These are phyloP conservation scores for Protoeuglena noctilucae DNA, from an alignment of 139 green algal genomes.

Conservation along the genomic window DNA sequence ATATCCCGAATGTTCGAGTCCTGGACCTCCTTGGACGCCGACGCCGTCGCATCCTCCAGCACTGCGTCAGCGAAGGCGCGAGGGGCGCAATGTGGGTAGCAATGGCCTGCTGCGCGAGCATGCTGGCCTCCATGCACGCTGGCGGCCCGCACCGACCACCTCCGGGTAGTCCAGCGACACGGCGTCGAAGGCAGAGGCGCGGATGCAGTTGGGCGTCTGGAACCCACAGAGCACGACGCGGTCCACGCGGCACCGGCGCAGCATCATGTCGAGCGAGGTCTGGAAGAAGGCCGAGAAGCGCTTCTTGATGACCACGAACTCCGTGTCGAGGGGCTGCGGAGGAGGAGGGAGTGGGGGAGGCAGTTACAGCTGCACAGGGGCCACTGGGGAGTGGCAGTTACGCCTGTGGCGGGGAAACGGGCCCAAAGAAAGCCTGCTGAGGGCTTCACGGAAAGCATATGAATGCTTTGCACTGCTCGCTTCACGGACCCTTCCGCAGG, in stretches of 20 bases:
- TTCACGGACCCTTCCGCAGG: too few relatives aligned
- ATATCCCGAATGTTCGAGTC: conserved; percentile 27
- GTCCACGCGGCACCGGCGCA: conserved; percentile 15
- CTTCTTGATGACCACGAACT: conserved; percentile 42
- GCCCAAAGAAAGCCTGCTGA: too few relatives aligned
- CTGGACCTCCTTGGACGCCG: conserved; percentile 27
- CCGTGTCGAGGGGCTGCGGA: too few relatives aligned
- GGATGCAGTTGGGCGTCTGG: conserved; percentile 67
- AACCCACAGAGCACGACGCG: conserved; percentile 29
- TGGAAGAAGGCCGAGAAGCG: conserved; percentile 42
- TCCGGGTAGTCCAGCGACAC: conserved; percentile 39
- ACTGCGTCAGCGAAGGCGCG: too few relatives aligned
- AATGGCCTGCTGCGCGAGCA: too few relatives aligned
- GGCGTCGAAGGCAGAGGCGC: conserved; percentile 49
- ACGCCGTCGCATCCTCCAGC: conserved; percentile 41
- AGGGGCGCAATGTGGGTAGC: too few relatives aligned
- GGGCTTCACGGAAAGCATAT: too few relatives aligned
- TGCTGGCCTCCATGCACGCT: not conserved
- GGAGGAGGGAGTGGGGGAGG: too few relatives aligned
- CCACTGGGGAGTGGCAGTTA: too few relatives aligned
- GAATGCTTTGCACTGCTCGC: too few relatives aligned
- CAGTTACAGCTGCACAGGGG: too few relatives aligned
- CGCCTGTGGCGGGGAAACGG: too few relatives aligned
- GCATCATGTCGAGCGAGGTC: conserved; percentile 41
- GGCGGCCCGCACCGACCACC: conserved; percentile 7